Conservation (phyloP, 139 green algal genomes). For the Zygnema cylindricum region DNA sequence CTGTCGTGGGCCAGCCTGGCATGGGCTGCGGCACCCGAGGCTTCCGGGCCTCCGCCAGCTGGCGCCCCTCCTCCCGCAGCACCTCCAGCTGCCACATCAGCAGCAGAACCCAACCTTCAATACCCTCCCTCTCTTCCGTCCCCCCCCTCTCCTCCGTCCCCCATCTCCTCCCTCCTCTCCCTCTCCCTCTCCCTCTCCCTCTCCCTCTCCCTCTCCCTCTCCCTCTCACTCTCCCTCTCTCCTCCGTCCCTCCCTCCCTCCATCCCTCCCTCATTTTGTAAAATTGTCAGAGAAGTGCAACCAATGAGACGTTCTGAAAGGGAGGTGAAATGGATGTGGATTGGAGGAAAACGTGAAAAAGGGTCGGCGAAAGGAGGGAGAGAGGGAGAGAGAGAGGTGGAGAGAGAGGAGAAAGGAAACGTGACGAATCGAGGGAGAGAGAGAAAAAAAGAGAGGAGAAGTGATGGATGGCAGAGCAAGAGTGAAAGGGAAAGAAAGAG, state of each 20-base stretch:
- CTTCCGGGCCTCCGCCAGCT: too few relatives aligned
- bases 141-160: not conserved
- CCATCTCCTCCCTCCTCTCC: not conserved
- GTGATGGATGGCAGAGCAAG: too few relatives aligned
- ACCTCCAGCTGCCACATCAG: not conserved
- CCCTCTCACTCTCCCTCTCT: not conserved
- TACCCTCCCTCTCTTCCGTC: not conserved
- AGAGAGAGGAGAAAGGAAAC: too few relatives aligned
- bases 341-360: too few relatives aligned
- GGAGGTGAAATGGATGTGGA: too few relatives aligned
- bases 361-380: too few relatives aligned
- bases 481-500: slow-evolving; percentile 3
- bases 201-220: not conserved
- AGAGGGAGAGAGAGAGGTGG: too few relatives aligned
- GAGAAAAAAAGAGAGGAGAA: too few relatives aligned
- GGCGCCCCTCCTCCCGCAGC: not conserved
- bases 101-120: not conserved
- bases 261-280: not conserved
- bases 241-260: not conserved
- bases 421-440: too few relatives aligned
- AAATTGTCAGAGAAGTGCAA: too few relatives aligned
- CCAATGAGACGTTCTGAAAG: too few relatives aligned
- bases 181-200: not conserved
- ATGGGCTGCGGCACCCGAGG: too few relatives aligned
- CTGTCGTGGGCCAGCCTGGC: not conserved